A percentile compares a stretch with the other conserved stretches of the same genome.
Conservation (phyloP, 169 alveolate species). For the Eimeria mitis region DNA sequence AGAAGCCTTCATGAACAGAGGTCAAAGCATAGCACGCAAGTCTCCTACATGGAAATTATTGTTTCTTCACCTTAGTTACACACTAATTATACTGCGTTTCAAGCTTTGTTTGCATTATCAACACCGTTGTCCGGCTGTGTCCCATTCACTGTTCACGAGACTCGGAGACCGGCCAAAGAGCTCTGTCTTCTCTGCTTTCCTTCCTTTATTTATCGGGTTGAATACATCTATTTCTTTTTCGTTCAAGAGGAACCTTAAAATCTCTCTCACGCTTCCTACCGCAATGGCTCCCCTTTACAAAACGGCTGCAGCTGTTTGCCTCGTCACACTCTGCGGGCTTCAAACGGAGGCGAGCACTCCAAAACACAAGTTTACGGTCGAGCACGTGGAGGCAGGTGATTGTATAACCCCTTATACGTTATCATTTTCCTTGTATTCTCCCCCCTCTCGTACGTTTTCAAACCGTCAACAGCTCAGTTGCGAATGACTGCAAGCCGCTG, state of each 20-base stretch:
- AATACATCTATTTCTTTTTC: background rate
- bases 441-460: background rate
- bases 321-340: background rate
- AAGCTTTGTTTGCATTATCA: too few species aligned
- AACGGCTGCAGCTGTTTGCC: background rate
- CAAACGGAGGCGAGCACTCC: background rate
- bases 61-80: too few species aligned
- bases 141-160: too few species aligned
- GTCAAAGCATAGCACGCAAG: too few species aligned
- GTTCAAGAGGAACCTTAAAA: background rate
- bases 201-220: too few species aligned
- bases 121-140: too few species aligned
- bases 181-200: too few species aligned
- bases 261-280: background rate
- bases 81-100: too few species aligned
- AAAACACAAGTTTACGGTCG: background rate
- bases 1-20: too few species aligned
- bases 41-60: too few species aligned
- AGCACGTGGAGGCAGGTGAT: background rate
- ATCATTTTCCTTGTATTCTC: background rate
- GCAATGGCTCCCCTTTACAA: background rate
- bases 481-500: background rate
- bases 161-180: too few species aligned
- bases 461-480: background rate
- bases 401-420: background rate